These are phyloP conservation scores for Pachysolen tannophilus DNA, from an alignment of 805 yeast genomes.

Conservation along the genomic window DNA sequence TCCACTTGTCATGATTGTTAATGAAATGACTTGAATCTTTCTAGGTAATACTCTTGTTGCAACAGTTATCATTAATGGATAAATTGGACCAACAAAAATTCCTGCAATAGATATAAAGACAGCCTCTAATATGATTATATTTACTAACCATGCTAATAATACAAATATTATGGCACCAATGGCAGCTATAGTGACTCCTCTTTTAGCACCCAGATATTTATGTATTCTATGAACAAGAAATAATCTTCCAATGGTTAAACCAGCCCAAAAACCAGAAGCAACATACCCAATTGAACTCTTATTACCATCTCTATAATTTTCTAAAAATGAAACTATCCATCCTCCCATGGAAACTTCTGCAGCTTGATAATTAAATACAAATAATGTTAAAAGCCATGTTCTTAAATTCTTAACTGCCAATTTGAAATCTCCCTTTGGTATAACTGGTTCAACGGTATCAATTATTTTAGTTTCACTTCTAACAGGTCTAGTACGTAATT, in stretches of 20 bases:
- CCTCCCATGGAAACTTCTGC: conserved; percentile 64
- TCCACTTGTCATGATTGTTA: conserved; percentile 46
- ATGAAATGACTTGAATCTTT: conserved; percentile 40
- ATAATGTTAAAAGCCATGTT: conserved; percentile 43
- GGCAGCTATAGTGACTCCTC: conserved; percentile 30
- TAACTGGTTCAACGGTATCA: conserved; percentile 12
- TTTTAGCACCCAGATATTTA: conserved; percentile 33
- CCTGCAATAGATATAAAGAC: conserved; percentile 44
- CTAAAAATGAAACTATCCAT: conserved; percentile 60
- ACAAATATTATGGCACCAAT: conserved; percentile 28
- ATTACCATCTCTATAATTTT: conserved; percentile 43
- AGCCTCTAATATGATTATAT: conserved; percentile 35
- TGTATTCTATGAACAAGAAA: conserved; percentile 33
- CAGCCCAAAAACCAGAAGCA: conserved; percentile 67
- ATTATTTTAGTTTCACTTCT: neutral
- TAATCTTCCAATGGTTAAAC: conserved; percentile 58
- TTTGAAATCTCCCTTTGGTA: conserved; percentile 22
- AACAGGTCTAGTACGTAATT: neutral
- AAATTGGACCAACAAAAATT: conserved; percentile 58
- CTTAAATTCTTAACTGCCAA: conserved; percentile 30
- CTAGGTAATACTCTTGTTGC: conserved; percentile 39
- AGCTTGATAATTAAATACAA: conserved; percentile 58
- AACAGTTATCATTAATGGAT: conserved; percentile 41
- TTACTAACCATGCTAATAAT: conserved; percentile 40
- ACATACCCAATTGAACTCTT: conserved; percentile 47